Percentiles rank a stretch among this genome's conserved stretches.
phyloP scores from a whole-genome alignment of 306 rosid genomes.

The Senna siamea region DNA sequence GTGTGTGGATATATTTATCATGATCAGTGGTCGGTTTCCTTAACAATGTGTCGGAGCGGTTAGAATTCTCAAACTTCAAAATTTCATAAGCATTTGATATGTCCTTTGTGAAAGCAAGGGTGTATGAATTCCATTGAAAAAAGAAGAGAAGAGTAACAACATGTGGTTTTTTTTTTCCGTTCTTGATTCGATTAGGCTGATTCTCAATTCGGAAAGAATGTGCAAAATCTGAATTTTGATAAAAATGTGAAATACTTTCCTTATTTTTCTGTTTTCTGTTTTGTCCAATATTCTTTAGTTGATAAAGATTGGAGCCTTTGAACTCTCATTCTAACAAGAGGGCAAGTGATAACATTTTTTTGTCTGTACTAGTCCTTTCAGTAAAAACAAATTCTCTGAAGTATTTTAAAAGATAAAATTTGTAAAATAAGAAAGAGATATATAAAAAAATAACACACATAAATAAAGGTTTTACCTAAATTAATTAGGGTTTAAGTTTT shows the following conservation, averaged over 20 bases:
- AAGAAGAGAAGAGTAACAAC: neutral
- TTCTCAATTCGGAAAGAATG: neutral
- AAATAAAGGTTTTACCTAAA: too few relatives aligned
- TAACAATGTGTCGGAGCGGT: neutral
- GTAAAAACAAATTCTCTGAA: too few relatives aligned
- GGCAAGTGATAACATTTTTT: too few relatives aligned
- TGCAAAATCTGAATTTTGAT: neutral
- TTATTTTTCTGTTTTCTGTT: neutral
- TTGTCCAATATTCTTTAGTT: neutral
- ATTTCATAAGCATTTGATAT: neutral
- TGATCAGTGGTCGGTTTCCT: neutral
- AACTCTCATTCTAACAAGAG: neutral
- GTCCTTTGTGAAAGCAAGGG: neutral
- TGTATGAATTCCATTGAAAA: neutral
- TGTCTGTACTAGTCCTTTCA: neutral
- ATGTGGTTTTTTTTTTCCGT: neutral
- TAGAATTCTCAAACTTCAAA: neutral
- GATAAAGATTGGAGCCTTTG: neutral
- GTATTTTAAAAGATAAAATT: too few relatives aligned
- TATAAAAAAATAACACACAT: too few relatives aligned
- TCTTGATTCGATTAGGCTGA: conserved; percentile 4
- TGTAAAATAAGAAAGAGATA: too few relatives aligned
- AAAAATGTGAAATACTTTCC: neutral
- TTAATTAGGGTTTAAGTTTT: too few relatives aligned
- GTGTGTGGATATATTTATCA: neutral